phyloP scores from a whole-genome alignment of 129 eudicot species.

The Tagetes patula region DNA sequence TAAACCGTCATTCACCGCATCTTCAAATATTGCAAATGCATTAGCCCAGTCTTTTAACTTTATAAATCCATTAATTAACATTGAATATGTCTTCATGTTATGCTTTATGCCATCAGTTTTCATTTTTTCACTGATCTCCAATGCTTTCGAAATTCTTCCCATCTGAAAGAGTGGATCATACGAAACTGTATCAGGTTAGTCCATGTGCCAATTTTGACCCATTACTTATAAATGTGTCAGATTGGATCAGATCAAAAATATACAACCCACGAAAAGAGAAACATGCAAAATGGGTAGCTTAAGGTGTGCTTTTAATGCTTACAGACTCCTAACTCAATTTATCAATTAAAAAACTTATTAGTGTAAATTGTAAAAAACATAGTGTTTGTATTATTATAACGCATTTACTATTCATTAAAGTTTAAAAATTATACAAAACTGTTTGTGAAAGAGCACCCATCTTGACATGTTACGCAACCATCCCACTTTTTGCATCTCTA shows the following conservation, averaged over 20 bases:
- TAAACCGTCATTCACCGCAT: constrained; percentile 68
- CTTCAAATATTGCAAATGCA: constrained; percentile 90
- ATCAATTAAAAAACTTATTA: neutral
- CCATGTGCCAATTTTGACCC: neutral
- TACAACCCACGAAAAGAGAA: constrained; percentile 1
- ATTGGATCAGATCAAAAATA: neutral
- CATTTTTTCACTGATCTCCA: constrained; percentile 79
- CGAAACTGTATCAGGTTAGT: constrained; percentile 4
- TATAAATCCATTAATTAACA: constrained; percentile 85
- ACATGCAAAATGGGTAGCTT: neutral
- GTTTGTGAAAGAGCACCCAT: neutral
- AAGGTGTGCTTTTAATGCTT: neutral
- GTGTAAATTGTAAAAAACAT: neutral
- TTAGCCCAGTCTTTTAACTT: constrained; percentile 88
- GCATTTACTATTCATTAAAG: too few relatives aligned
- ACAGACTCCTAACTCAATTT: neutral
- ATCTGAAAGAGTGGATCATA: constrained; percentile 36
- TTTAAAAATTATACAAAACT: too few relatives aligned
- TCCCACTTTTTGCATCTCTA: neutral
- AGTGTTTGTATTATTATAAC: too few relatives aligned
- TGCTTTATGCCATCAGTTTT: constrained; percentile 65
- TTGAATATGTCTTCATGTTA: constrained; percentile 94
- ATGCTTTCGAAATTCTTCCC: constrained; percentile 81
- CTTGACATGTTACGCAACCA: neutral
- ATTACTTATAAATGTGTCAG: neutral